Base-by-base conservation (phyloP, 306 rosid genomes). In the Quercus parvula region DNA sequence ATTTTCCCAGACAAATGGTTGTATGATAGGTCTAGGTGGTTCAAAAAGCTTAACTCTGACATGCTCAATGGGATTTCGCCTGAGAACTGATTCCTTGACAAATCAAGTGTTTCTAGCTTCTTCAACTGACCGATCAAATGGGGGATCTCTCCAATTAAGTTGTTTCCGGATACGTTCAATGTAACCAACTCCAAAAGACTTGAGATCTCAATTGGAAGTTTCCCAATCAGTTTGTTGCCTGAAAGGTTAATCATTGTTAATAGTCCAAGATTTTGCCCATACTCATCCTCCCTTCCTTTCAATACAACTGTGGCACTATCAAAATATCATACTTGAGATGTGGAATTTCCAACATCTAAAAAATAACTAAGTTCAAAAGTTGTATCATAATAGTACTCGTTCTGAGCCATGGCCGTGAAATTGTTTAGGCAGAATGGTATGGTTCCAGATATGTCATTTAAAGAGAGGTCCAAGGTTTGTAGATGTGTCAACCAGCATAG, bases 341-440 rank as follows among this genome's bases (percentile, higher is more conserved):
- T 33, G 38, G 1, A 5, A 33, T 33, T 33, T 33, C 38, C 38
- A 33, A 33, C 7, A 33, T 33, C 1, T 33, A 5, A 33, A 5
- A 33, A 5, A 5, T 56, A 56, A 56, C 7, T 0, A 1, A 5
- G 38, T 33, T 7, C 22, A 56, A 13, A 3, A n/a, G 3, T 13
- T 6, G 0, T 56, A 56, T 56, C n/a, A 13, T 0, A 0, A 56
- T 15, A 33, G 6, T 6, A 15, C 3, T 3, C 2, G 0, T 2
- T n/a, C 4, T 35, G 4, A 19, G 73, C 18, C 74, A 82, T 46
- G 51, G 33, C 58, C 12, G 24, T 61, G 52, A 82, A 52, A 25
- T 71, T 81, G 62, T 56, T 31, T 30, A 76, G 5, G 33, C 84
- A 76, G 20, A 4, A 18, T 58, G 80, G 81, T 28, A 76, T 49